These are phyloP conservation scores for Skeletonema potamos DNA, from an alignment of 108 stramenopile genomes.

Conservation along the genomic window DNA sequence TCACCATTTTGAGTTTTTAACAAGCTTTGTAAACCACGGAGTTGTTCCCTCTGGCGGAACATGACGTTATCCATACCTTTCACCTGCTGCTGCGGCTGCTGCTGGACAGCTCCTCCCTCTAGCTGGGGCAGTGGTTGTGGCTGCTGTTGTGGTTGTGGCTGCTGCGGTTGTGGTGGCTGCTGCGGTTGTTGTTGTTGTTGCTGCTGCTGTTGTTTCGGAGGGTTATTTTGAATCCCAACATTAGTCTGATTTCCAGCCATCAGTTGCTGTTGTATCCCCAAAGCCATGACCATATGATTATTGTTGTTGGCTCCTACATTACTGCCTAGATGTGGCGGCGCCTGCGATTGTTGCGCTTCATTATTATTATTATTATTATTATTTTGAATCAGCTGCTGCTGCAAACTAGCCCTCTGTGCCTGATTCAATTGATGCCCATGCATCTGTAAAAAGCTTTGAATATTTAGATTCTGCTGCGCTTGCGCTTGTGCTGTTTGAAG, in stretches of 20 bases:
- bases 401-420: conserved; percentile 21
- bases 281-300: not conserved
- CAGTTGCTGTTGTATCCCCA: not conserved
- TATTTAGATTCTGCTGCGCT: conserved; percentile 26
- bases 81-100: not conserved
- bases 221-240: not conserved
- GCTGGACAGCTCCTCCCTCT: too few species aligned
- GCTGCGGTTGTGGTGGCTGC: not conserved
- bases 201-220: not conserved
- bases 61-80: conserved; percentile 26
- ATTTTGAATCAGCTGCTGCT: conserved; percentile 15
- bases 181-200: not conserved
- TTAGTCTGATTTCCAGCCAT: not conserved
- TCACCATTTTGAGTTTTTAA: conserved; percentile 8
- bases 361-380: not conserved
- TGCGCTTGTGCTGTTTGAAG: conserved; percentile 55
- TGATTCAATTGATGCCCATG: conserved; percentile 32
- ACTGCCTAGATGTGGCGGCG: too few species aligned
- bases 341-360: too few species aligned
- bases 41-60: conserved; percentile 31
- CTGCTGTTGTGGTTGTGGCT: not conserved
- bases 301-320: not conserved
- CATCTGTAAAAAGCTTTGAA: conserved; percentile 32
- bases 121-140: too few species aligned
- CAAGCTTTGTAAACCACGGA: conserved; percentile 26